Conservation (phyloP, 2,329 filamentous ascomycete genomes). For the Beauveria varroae region DNA sequence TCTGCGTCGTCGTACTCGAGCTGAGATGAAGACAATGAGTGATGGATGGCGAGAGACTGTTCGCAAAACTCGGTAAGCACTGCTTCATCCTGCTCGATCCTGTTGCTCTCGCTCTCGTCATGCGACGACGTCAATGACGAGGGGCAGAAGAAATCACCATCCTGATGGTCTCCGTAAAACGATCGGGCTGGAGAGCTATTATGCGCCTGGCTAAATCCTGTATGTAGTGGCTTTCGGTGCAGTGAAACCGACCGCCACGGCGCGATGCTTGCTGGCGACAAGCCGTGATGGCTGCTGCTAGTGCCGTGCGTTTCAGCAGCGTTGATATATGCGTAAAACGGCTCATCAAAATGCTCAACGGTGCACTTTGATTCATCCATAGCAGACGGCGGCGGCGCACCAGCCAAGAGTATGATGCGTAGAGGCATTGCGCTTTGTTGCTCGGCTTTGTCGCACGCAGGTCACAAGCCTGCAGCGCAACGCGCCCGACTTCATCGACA, state of each 20-base stretch:
- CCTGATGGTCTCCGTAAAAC: conserved; percentile 21
- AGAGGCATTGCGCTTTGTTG: neutral
- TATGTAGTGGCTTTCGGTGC: conserved; percentile 35
- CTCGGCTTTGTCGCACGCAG: too few species aligned
- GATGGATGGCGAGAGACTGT: conserved; percentile 65
- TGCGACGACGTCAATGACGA: conserved; percentile 3
- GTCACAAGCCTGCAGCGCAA: too few species aligned
- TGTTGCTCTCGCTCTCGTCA: neutral
- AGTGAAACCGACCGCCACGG: conserved; percentile 50
- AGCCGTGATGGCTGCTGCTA: conserved; percentile 12
- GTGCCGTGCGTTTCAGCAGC: too few species aligned
- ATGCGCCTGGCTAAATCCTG: conserved; percentile 46
- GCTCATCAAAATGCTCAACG: conserved; percentile 11
- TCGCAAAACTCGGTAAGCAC: conserved; percentile 63
- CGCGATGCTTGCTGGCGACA: conserved; percentile 26
- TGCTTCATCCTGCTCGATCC: conserved; percentile 27
- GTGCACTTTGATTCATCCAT: conserved; percentile 44
- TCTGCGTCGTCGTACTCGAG: conserved; percentile 26
- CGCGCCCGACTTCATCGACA: too few species aligned
- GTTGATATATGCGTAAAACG: neutral
- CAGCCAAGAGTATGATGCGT: conserved; percentile 32
- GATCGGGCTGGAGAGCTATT: conserved; percentile 25
- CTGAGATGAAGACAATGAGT: conserved; percentile 57
- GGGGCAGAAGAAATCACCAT: conserved; percentile 38
- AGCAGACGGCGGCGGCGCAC: conserved; percentile 48